A percentile compares a stretch with the other conserved stretches of the same genome.
These are phyloP conservation scores for Cladosporium oxysporum DNA, from an alignment of 2,329 filamentous ascomycete species.

Conservation along the genomic window DNA sequence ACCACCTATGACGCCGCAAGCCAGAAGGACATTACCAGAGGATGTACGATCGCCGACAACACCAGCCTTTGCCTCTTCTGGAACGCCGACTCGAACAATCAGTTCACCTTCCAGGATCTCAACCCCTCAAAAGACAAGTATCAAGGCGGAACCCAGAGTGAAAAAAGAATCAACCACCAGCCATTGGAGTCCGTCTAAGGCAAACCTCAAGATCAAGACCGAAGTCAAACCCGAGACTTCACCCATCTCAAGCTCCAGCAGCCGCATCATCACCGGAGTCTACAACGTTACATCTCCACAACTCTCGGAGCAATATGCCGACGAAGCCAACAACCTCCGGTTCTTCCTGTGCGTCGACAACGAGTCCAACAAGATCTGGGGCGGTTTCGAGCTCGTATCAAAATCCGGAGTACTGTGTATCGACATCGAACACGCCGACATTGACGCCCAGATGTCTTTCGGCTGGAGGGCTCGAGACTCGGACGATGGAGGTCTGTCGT, in stretches of 20 bases:
- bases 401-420: slow-evolving; percentile 49
- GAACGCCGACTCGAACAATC: not conserved
- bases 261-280: slow-evolving; percentile 45
- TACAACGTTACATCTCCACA: slow-evolving; percentile 43
- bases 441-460: slow-evolving; percentile 25
- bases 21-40: not conserved
- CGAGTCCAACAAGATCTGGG: slow-evolving; percentile 47
- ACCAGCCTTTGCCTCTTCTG: not conserved
- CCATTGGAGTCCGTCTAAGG: not conserved
- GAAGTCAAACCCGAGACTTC: slow-evolving; percentile 23
- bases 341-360: slow-evolving; percentile 44
- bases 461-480: slow-evolving; percentile 39
- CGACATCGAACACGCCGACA: slow-evolving; percentile 26
- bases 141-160: slow-evolving; percentile 19
- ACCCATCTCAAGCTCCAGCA: slow-evolving; percentile 11
- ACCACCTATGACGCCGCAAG: slow-evolving; percentile 15
- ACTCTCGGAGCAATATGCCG: slow-evolving; percentile 24
- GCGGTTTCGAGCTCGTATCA: slow-evolving; percentile 47
- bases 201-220: slow-evolving; percentile 18
- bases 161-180: not conserved
- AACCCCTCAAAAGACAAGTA: not conserved
- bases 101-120: not conserved
- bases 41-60: not conserved
- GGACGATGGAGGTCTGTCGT: slow-evolving; percentile 30
- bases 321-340: slow-evolving; percentile 32